A percentile compares a stretch with the other conserved stretches of the same genome.
Conservation (phyloP, 1,284 basidiomycete genomes). For the Agroathelia rolfsii region DNA sequence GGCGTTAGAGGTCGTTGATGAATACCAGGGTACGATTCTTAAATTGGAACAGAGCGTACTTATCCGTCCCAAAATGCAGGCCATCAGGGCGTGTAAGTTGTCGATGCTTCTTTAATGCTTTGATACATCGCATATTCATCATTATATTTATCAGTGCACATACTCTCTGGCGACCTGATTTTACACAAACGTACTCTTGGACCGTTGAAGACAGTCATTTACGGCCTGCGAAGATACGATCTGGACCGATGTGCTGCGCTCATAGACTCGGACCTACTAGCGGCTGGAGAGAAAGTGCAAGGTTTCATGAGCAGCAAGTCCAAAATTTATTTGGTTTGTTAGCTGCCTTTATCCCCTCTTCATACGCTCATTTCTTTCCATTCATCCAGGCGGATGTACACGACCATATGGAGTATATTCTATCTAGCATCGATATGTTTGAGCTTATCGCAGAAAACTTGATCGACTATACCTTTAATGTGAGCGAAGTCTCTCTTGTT, state of each 20-base stretch:
- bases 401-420: constrained; percentile 62
- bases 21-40: constrained; percentile 51
- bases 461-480: constrained; percentile 60
- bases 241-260: constrained; percentile 52
- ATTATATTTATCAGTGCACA: constrained; percentile 41
- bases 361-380: neutral
- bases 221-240: constrained; percentile 57
- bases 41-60: constrained; percentile 52
- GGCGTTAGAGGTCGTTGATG: constrained; percentile 56
- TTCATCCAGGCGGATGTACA: constrained; percentile 47
- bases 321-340: constrained; percentile 55
- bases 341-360: constrained; percentile 1
- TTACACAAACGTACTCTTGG: constrained; percentile 60
- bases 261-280: constrained; percentile 24
- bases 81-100: constrained; percentile 44
- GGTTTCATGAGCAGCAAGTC: constrained; percentile 62
- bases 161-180: constrained; percentile 61
- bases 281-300: constrained; percentile 25
- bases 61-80: constrained; percentile 46
- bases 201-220: constrained; percentile 57
- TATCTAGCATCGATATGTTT: constrained; percentile 60
- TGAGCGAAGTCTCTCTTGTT: constrained; percentile 17
- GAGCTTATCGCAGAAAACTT: constrained; percentile 57
- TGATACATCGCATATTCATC: no score
- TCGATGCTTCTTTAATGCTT: neutral